Percentiles rank a stretch among this genome's conserved stretches.
phyloP scores from a whole-genome alignment of 129 eudicot genomes.

The Heracleum sosnowskyi region DNA sequence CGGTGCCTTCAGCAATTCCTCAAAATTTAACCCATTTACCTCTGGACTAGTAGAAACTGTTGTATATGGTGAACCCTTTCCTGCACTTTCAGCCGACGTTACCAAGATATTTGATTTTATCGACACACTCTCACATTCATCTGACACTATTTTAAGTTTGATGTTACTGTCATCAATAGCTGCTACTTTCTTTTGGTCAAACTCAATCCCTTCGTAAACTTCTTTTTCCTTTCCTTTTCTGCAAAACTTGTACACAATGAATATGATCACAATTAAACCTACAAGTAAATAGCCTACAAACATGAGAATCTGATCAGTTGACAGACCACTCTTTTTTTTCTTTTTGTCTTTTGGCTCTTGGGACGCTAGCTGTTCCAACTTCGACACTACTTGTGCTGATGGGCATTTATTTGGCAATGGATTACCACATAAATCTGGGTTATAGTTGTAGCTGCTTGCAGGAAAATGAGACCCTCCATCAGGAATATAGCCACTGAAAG shows the following conservation, averaged over 20 bases:
- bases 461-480: conserved; percentile 12
- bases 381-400: neutral
- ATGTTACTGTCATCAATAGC: conserved; percentile 23
- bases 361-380: neutral
- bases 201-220: neutral
- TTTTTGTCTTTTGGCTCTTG: neutral
- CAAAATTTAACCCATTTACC: conserved; percentile 53
- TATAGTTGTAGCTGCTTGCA: conserved; percentile 13
- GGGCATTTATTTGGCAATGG: conserved; percentile 28
- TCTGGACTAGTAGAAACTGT: conserved; percentile 55
- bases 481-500: conserved; percentile 25
- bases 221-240: conserved; percentile 33
- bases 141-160: conserved; percentile 25
- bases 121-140: conserved; percentile 24
- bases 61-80: conserved; percentile 37
- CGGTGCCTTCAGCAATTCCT: conserved; percentile 58
- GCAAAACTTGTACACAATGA: conserved; percentile 24
- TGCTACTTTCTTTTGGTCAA: conserved; percentile 15
- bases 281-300: conserved; percentile 21
- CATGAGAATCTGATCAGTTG: conserved; percentile 31
- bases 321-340: conserved; percentile 2
- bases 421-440: conserved; percentile 27
- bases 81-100: conserved; percentile 26
- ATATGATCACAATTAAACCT: conserved; percentile 15
- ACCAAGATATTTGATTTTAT: conserved; percentile 33